Conservation (phyloP, 345 rosid species). For the Euclidium syriacum region DNA sequence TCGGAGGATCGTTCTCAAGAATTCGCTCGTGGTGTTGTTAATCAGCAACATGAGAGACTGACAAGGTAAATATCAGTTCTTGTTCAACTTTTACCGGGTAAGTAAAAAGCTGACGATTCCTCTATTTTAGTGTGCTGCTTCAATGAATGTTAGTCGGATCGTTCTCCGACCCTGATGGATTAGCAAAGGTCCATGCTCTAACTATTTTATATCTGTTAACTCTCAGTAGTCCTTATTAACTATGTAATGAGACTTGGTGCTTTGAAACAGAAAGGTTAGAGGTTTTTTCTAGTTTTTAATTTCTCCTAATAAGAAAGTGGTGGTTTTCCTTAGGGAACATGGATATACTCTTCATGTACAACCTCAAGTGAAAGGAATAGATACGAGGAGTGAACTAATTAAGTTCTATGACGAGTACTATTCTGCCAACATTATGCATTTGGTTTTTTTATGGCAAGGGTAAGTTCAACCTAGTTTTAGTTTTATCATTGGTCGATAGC, state of each 20-base stretch:
- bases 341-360: constrained; percentile 72
- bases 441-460: constrained; percentile 86
- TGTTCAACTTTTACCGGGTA: neutral
- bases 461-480: no score
- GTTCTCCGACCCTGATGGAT: constrained; percentile 69
- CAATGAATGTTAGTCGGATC: constrained; percentile 81
- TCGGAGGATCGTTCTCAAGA: constrained; percentile 52
- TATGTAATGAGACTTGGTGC: neutral
- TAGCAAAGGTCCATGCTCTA: constrained; percentile 54
- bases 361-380: constrained; percentile 69
- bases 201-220: neutral
- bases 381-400: constrained; percentile 68
- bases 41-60: constrained; percentile 81
- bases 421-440: constrained; percentile 89
- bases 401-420: constrained; percentile 75
- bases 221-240: neutral
- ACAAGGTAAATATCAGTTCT: constrained; percentile 41
- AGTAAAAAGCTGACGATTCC: neutral
- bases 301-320: constrained; percentile 12
- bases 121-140: constrained; percentile 69
- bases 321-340: constrained; percentile 63
- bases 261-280: neutral
- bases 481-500: no score
- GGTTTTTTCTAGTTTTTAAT: neutral
- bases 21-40: constrained; percentile 72